These are phyloP conservation scores for Solanum arcanum DNA, from an alignment of 257 asterid genomes.

Conservation along the genomic window DNA sequence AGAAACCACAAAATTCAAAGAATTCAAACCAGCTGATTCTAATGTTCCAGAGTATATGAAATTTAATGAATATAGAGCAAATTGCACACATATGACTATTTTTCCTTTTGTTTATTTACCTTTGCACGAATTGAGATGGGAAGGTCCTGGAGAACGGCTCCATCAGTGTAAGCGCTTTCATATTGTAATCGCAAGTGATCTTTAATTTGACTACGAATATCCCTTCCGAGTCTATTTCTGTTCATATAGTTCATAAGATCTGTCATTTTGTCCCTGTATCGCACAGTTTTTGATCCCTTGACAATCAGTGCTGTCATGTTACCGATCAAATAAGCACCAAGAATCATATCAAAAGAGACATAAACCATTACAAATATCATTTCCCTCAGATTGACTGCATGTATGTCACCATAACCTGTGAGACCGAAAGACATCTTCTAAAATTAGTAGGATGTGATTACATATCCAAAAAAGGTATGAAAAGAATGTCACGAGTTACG, in stretches of 20 bases:
- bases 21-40: neutral
- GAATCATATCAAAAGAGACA: slow-evolving; percentile 94
- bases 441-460: neutral
- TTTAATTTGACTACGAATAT: slow-evolving; percentile 74
- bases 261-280: slow-evolving; percentile 84
- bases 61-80: neutral
- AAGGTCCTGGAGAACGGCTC: slow-evolving; percentile 70
- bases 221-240: slow-evolving; percentile 63
- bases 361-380: slow-evolving; percentile 89
- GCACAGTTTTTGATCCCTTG: slow-evolving; percentile 88
- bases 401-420: slow-evolving; percentile 96
- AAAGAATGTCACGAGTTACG: neutral
- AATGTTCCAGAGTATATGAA: neutral
- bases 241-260: slow-evolving; percentile 78
- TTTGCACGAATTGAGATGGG: slow-evolving; percentile 87
- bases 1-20: neutral
- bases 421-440: neutral
- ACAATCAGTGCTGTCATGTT: slow-evolving; percentile 97
- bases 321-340: slow-evolving; percentile 94
- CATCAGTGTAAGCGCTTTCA: slow-evolving; percentile 74
- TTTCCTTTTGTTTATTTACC: slow-evolving; percentile 27
- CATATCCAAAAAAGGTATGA: neutral
- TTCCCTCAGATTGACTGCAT: slow-evolving; percentile 87
- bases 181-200: slow-evolving; percentile 87
- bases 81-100: neutral